Evolutionary conservation across 108 stramenopile genomes (phyloP), one percentile per base, ranked within the genome.

Genomic region (Parietichytrium sp.): DNA sequence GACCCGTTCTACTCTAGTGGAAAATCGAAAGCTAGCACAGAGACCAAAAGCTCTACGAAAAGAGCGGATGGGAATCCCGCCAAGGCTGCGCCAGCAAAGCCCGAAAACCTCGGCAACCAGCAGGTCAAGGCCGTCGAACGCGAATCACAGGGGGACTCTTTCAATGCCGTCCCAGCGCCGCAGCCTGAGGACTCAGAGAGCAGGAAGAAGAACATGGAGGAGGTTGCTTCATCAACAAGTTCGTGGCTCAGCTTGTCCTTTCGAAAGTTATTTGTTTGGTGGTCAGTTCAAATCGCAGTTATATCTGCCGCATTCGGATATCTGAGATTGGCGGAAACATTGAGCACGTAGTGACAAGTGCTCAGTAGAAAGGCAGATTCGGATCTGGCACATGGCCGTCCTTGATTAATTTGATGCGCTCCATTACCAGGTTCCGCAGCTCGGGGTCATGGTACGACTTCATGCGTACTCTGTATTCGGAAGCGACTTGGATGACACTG

Each of bases 391-490:
- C 36, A 12, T 38, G 30, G 29, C 55, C 55, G 23, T 30, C n/a
- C 30, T 42, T 33, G 55, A 72, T 72, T 0, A 72, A 23, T n/a
- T 72, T 38, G 16, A 72, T 72, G 55, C 55, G 55, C 55, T 72
- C 55, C 55, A 72, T 72, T 12, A 72, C 7, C 0, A 72, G 36
- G 36, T 42, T 72, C 36, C 33, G 36, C 20, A 72, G 55, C 4
- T 23, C 20, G 20, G 55, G 55, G 38, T 72, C 55, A 23, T 38
- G 33, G 55, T 72, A 72, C 4, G 16, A 23, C 36, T 27, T 72
- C 55, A 30, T 42, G 55, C 55, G 55, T 38, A 23, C 55, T 4
- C 55, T 30, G 38, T 42, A 72, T 23, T 72, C 55, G 1, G 33
- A 30, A n/a, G 55, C 55, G 42, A 72, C 55, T 18, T 42, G 30